Conservation (phyloP, 1,139 yeast species). For the Candida sp. region DNA sequence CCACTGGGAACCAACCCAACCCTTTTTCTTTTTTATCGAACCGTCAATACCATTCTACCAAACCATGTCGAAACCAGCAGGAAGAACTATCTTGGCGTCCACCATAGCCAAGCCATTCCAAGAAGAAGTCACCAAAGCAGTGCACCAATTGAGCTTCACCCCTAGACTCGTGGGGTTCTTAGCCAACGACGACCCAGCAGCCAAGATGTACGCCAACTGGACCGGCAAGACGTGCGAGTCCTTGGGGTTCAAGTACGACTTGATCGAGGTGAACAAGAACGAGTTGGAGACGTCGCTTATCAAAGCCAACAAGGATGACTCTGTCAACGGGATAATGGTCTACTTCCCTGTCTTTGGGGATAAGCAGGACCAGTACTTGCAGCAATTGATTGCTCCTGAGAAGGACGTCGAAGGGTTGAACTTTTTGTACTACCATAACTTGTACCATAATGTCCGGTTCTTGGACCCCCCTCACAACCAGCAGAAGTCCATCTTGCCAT, state of each 20-base stretch:
- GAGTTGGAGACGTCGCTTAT: constrained; percentile 84
- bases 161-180: constrained; percentile 90
- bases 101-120: constrained; percentile 83
- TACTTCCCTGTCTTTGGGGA: constrained; percentile 98
- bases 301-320: constrained; percentile 77
- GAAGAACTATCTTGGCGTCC: constrained; percentile 86
- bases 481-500: constrained; percentile 89
- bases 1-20: not conserved
- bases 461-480: constrained; percentile 69
- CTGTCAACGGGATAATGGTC: constrained; percentile 94
- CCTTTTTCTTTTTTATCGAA: not conserved
- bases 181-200: constrained; percentile 96
- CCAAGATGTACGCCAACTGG: constrained; percentile 95
- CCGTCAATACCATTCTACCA: not conserved
- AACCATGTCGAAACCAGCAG: constrained; percentile 47
- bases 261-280: constrained; percentile 76
- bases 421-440: constrained; percentile 87
- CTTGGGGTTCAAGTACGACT: constrained; percentile 83
- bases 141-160: constrained; percentile 49
- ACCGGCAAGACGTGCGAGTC: constrained; percentile 89
- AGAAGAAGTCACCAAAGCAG: constrained; percentile 69
- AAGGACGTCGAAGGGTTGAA: constrained; percentile 98
- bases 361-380: constrained; percentile 93
- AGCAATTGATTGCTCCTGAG: constrained; percentile 84
- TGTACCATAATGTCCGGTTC: constrained; percentile 90